Conservation (phyloP, 2,329 filamentous ascomycete genomes). For the Beauveria caledonica region DNA sequence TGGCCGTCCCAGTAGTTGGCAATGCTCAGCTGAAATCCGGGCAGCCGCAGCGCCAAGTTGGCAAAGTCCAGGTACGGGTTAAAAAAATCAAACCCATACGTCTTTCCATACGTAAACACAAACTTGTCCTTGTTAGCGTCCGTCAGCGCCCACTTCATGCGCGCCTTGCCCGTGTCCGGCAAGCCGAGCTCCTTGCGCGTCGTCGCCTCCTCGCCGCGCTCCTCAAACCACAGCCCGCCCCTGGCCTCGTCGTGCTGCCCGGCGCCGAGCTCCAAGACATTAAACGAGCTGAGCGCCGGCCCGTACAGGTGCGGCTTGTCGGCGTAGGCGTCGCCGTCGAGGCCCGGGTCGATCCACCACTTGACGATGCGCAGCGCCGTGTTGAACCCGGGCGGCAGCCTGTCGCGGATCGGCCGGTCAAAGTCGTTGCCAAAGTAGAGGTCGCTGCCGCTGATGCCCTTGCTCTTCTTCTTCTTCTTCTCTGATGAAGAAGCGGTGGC, state of each 20-base stretch:
- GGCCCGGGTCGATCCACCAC: constrained; percentile 83
- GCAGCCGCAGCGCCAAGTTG: constrained; percentile 62
- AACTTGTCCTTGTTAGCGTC: constrained; percentile 41
- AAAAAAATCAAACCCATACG: constrained; percentile 62
- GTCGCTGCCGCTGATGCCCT: constrained; percentile 57
- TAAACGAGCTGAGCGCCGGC: constrained; percentile 71
- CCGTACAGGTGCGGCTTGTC: constrained; percentile 84
- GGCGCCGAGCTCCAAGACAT: constrained; percentile 60
- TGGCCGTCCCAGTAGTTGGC: constrained; percentile 77
- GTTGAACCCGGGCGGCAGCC: constrained; percentile 77
- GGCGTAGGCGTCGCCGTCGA: constrained; percentile 84
- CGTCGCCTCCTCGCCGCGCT: constrained; percentile 54
- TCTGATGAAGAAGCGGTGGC: constrained; percentile 2
- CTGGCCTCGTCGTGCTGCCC: constrained; percentile 37
- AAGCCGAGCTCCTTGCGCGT: constrained; percentile 39
- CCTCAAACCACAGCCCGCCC: constrained; percentile 51
- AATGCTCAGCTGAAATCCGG: constrained; percentile 64
- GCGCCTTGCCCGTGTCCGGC: constrained; percentile 42
- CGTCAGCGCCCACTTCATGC: constrained; percentile 52
- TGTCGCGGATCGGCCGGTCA: constrained; percentile 78
- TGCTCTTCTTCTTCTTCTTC: too few species aligned
- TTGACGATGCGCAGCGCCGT: constrained; percentile 79
- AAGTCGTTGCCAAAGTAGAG: constrained; percentile 95
- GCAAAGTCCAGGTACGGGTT: constrained; percentile 86
- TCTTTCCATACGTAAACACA: constrained; percentile 45